Base-by-base conservation (phyloP, 371 early-diverging fungal genomes). In the Lichtheimia ramosa region DNA sequence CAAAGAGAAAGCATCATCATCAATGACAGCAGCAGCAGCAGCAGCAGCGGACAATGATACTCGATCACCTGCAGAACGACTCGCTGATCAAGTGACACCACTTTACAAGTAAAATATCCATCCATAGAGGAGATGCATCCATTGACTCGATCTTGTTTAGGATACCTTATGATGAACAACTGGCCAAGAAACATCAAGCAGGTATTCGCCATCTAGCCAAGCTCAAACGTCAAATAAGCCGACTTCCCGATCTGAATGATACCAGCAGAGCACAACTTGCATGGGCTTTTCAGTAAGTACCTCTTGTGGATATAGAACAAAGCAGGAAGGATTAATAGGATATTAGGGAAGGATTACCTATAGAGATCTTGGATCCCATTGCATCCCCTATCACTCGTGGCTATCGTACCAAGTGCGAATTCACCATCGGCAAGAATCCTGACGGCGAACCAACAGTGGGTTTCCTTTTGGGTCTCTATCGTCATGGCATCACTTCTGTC, bases 381-480 rank as follows among this genome's bases (percentile, higher is more conserved):
- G 75, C 82, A 2, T 92, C 93, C 13, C 95, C 95, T 15, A 63
- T 73, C 5, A 24, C 64, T 3, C 65, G 79, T 34, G 86, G 85
- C 2, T 94, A 93, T 69, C 82, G 93, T 24, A 92, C 80, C 59
- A 93, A 93, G 68, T 90, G 91, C 68, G 93, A 95, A 61, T 93
- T 92, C 58, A 81, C 90, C 0, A 81, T 92, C 53, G 95, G 95
- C 13, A 58, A 58, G 41, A 74, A 89, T 60, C 50, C 73, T 10
- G 75, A 87, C 0, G 86, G 85, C 5, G 65, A 86, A 52, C 60
- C 59, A 10, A 69, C 81, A 0, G 87, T 92, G 34, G 95, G 95
- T 0, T 95, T 95, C 68, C 62, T 87, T 23, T 64, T 88, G 14
- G 92, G 92, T 3, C 52, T 74, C 5, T 92, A 76, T 70, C 78